phyloP scores from a whole-genome alignment of 2,329 filamentous ascomycete species.

The Pestalotiopsis sp. region DNA sequence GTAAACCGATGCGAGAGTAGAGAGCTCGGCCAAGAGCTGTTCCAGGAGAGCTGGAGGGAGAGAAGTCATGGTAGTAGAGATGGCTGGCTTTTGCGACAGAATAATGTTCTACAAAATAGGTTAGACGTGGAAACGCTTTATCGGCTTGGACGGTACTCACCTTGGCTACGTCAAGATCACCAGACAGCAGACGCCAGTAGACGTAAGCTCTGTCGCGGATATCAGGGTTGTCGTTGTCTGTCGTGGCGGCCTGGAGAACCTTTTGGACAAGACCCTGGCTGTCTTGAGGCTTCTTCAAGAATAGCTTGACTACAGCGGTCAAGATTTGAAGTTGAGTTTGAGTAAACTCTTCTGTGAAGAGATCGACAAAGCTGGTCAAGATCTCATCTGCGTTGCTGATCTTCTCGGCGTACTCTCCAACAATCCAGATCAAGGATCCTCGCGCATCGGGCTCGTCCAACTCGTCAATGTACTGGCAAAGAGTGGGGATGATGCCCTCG shows the following conservation, averaged over 20 bases:
- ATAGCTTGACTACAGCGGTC: constrained; percentile 95
- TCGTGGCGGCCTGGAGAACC: constrained; percentile 88
- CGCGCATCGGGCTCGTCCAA: constrained; percentile 91
- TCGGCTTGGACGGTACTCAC: constrained; percentile 41
- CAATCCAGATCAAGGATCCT: constrained; percentile 95
- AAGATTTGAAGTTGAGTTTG: constrained; percentile 99
- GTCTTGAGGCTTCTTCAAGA: constrained; percentile 93
- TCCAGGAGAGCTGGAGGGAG: constrained; percentile 84
- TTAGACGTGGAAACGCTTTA: not conserved
- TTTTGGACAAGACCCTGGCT: constrained; percentile 92
- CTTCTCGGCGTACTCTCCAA: constrained; percentile 98
- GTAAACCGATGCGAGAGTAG: constrained; percentile 94
- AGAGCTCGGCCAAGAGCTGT: constrained; percentile 87
- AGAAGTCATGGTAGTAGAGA: constrained; percentile 90
- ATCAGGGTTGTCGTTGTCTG: constrained; percentile 96
- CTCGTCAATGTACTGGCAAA: constrained; percentile 97
- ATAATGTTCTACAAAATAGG: constrained; percentile 69
- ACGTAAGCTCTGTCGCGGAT: constrained; percentile 96
- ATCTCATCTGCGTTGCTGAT: constrained; percentile 99
- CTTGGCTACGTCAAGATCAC: constrained; percentile 88
- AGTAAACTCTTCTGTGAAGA: constrained; percentile 94
- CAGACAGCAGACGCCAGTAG: constrained; percentile 95
- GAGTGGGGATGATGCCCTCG: constrained; percentile 93
- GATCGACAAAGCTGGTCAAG: constrained; percentile 85
- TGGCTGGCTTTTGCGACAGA: constrained; percentile 90